Evolutionary conservation across 164 flowering plant species (phyloP).

Genomic region (Magnolia sinica): DNA sequence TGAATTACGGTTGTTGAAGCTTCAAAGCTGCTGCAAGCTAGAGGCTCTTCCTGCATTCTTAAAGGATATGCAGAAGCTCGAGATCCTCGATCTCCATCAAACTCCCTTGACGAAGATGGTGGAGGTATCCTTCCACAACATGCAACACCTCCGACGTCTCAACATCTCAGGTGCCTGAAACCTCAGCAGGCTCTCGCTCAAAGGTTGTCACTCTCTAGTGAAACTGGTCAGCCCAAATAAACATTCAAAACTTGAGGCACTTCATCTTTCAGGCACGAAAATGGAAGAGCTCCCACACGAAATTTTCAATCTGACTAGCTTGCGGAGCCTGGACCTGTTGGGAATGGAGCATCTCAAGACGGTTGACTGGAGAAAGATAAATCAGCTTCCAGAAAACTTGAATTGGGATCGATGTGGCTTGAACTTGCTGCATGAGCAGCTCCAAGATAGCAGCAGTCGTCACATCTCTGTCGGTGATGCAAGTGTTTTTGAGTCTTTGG

Average conservation of each 20-base stretch:
- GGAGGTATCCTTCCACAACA: not conserved
- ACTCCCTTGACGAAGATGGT: not conserved
- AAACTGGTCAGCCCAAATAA: not conserved
- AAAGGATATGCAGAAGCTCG: not conserved
- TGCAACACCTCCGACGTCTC: not conserved
- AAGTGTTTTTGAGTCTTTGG: not conserved
- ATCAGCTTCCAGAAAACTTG: not conserved
- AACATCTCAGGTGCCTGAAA: not conserved
- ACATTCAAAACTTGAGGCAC: not conserved
- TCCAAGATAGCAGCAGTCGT: not conserved
- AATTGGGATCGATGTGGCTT: not conserved
- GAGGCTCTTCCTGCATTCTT: not conserved
- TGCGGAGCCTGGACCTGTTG: not conserved
- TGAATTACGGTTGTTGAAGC: not conserved
- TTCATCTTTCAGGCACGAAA: not conserved
- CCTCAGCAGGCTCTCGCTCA: not conserved
- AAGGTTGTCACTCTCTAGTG: not conserved
- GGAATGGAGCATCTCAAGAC: not conserved
- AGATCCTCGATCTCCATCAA: not conserved
- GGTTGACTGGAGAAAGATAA: not conserved
- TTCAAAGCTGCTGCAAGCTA: not conserved
- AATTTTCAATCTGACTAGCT: not conserved
- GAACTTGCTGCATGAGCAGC: not conserved
- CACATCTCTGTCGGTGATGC: not conserved
- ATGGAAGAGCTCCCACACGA: not conserved